These are phyloP conservation scores for Chaetomium sp. DNA, from an alignment of 2,329 filamentous ascomycete species.

Conservation along the genomic window DNA sequence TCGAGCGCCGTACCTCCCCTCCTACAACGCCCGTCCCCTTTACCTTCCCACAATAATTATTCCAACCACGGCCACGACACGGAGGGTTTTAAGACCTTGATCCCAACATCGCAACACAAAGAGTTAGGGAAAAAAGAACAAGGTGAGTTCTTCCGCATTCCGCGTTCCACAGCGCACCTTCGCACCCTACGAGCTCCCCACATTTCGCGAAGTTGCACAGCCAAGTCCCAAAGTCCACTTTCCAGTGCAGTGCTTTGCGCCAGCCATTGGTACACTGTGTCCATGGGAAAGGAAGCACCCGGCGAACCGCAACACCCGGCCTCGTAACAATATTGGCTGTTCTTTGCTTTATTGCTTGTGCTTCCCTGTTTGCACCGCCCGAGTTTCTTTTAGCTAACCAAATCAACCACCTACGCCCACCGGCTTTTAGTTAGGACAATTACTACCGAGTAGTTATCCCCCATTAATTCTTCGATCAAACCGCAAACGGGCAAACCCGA, in stretches of 20 bases:
- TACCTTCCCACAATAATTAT: background rate
- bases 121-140: constrained; percentile 1
- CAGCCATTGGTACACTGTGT: constrained; percentile 10
- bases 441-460: background rate
- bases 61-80: background rate
- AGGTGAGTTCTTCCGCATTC: background rate
- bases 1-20: constrained; percentile 12
- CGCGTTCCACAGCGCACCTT: too few species aligned
- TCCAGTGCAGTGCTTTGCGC: background rate
- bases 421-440: too few species aligned
- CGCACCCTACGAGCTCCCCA: background rate
- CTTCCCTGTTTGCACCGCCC: constrained; percentile 3
- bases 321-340: too few species aligned
- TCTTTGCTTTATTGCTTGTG: background rate
- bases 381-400: background rate
- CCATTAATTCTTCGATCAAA: constrained; percentile 5
- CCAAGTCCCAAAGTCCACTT: background rate
- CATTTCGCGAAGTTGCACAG: constrained; percentile 9
- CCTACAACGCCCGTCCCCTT: background rate
- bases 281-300: background rate
- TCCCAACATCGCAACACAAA: background rate
- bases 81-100: constrained; percentile 5
- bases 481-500: too few species aligned
- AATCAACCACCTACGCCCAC: too few species aligned
- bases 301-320: too few species aligned